Evolutionary conservation across 441 rosid genomes (phyloP).

Genomic region (Melastoma candidum): DNA sequence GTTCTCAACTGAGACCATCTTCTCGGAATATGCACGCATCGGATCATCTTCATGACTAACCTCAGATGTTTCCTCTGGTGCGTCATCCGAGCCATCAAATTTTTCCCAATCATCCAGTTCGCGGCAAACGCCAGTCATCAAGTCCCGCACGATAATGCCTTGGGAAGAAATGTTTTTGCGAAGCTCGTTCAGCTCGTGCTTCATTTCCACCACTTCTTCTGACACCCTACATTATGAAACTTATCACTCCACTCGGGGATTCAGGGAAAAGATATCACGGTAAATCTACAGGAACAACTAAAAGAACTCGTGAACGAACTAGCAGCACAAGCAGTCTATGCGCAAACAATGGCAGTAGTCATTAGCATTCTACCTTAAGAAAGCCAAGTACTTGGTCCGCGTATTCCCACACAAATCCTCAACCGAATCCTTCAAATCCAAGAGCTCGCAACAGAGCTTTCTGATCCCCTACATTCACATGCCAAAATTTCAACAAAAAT

Average conservation of each 20-base stretch:
- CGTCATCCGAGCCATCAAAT: conserved; percentile 26
- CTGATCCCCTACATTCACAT: conserved; percentile 61
- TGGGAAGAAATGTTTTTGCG: conserved; percentile 80
- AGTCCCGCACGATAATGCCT: conserved; percentile 74
- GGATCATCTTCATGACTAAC: conserved; percentile 21
- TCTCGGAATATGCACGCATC: conserved; percentile 21
- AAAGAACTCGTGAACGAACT: no score
- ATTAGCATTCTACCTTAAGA: conserved; percentile 56
- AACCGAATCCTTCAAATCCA: conserved; percentile 94
- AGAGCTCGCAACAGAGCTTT: conserved; percentile 84
- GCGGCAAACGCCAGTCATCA: conserved; percentile 67
- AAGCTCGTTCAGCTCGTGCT: conserved; percentile 80
- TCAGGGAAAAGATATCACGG: no score
- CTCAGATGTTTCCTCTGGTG: conserved; percentile 26
- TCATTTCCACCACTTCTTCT: conserved; percentile 89
- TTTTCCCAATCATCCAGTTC: conserved; percentile 67
- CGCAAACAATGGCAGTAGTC: neutral
- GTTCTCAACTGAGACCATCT: conserved; percentile 42
- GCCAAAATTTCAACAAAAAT: no score
- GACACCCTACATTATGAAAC: conserved; percentile 40
- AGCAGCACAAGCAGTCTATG: no score
- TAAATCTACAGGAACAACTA: no score
- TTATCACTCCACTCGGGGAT: neutral
- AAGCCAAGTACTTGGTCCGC: conserved; percentile 73
- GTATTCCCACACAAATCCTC: conserved; percentile 78